Conservation (phyloP, 306 rosid genomes). For the Casuarina cunninghamiana region DNA sequence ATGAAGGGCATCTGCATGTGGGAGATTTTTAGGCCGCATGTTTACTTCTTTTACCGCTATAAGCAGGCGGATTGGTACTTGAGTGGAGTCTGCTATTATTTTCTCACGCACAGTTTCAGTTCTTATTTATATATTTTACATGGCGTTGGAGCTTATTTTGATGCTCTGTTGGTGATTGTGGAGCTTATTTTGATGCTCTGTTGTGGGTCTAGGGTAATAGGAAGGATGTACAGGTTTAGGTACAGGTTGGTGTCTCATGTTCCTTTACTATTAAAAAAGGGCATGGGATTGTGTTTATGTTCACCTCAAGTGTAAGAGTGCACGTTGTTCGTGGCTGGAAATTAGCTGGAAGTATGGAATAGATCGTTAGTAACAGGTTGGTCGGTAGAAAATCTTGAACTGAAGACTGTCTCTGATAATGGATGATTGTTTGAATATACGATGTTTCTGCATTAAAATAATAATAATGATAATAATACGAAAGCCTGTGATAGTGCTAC, state of each 20-base stretch:
- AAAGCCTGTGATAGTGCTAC: neutral
- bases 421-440: neutral
- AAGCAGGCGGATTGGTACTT: slow-evolving; percentile 51
- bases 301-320: slow-evolving; percentile 29
- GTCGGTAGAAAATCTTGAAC: neutral
- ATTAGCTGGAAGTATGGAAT: slow-evolving; percentile 22
- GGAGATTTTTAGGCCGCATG: neutral
- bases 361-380: slow-evolving; percentile 24
- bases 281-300: slow-evolving; percentile 33
- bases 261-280: slow-evolving; percentile 39
- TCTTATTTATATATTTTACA: slow-evolving; percentile 33
- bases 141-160: slow-evolving; percentile 10
- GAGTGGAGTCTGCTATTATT: slow-evolving; percentile 44
- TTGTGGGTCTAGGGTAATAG: slow-evolving; percentile 38
- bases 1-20: slow-evolving; percentile 31
- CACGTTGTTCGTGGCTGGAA: slow-evolving; percentile 26
- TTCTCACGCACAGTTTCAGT: slow-evolving; percentile 33
- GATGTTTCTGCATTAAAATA: neutral
- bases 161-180: neutral
- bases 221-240: slow-evolving; percentile 55
- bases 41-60: slow-evolving; percentile 31
- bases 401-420: neutral
- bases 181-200: slow-evolving; percentile 66
- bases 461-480: too few species aligned
- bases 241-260: slow-evolving; percentile 46